Evolutionary conservation across 2,329 filamentous ascomycete species (phyloP).

Genomic region (Calonectria pteridis): DNA sequence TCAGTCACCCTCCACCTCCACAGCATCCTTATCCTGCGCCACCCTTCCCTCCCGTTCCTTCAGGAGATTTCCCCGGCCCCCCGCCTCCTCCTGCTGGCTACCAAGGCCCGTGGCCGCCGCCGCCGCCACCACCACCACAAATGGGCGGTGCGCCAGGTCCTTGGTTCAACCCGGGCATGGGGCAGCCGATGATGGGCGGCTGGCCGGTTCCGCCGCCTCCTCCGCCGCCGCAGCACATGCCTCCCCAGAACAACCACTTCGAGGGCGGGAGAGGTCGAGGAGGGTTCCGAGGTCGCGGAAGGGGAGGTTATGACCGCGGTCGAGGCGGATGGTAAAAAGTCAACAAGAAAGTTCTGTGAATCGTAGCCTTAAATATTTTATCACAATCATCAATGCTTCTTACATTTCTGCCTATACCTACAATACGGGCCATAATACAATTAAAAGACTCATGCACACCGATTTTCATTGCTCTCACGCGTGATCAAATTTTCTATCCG

Average conservation of each 20-base stretch:
- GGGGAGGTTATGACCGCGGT: constrained; percentile 50
- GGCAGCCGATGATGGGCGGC: constrained; percentile 43
- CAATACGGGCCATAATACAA: neutral
- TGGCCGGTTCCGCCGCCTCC: constrained; percentile 41
- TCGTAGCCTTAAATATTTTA: constrained; percentile 9
- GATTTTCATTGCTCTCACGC: neutral
- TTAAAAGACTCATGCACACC: constrained; percentile 10
- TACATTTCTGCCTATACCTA: neutral
- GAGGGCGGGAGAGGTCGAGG: constrained; percentile 40
- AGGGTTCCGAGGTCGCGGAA: constrained; percentile 45
- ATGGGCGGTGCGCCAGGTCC: constrained; percentile 35
- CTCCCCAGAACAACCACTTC: constrained; percentile 39
- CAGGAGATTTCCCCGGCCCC: constrained; percentile 47
- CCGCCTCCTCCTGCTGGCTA: constrained; percentile 55
- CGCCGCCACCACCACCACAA: constrained; percentile 50
- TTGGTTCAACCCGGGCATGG: constrained; percentile 47
- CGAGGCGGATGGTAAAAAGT: constrained; percentile 38
- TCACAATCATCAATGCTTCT: neutral
- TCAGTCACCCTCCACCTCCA: constrained; percentile 40
- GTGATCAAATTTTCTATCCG: constrained; percentile 40
- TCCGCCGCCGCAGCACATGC: constrained; percentile 37
- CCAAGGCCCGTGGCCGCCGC: constrained; percentile 58
- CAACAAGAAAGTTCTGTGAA: constrained; percentile 2
- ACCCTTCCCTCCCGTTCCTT: constrained; percentile 34
- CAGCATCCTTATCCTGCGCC: constrained; percentile 36